Conservation (phyloP, 148 eudicot genomes). For the Vaccinium vitisidaea region DNA sequence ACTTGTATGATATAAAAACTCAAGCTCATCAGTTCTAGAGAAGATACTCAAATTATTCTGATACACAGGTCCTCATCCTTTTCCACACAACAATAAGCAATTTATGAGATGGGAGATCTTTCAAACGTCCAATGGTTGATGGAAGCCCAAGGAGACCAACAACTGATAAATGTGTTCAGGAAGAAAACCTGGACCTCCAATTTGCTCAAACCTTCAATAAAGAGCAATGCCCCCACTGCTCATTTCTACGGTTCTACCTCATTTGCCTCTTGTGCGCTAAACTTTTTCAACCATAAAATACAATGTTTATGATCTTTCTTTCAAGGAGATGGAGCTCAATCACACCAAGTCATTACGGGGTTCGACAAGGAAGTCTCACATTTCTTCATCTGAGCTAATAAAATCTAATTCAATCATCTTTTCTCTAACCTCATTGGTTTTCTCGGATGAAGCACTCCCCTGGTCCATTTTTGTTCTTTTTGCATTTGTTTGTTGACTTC, state of each 20-base stretch:
- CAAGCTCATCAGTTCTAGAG: neutral
- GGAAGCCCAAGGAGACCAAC: neutral
- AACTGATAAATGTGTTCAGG: neutral
- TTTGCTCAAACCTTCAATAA: neutral
- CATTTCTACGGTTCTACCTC: no score
- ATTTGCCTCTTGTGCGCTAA: neutral
- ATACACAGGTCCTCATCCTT: neutral
- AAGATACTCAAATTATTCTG: neutral
- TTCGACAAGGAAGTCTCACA: constrained; percentile 21
- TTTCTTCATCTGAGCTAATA: constrained; percentile 83
- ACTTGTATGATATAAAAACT: neutral
- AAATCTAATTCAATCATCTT: constrained; percentile 83
- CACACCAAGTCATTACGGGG: neutral
- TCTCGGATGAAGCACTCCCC: constrained; percentile 29
- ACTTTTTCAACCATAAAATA: neutral
- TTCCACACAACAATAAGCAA: neutral
- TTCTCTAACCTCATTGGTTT: constrained; percentile 34
- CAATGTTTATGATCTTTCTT: neutral
- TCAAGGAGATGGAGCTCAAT: neutral
- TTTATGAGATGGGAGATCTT: neutral
- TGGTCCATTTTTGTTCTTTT: constrained; percentile 57
- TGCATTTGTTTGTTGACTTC: constrained; percentile 43
- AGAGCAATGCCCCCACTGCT: neutral
- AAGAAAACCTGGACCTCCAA: constrained; percentile 2
- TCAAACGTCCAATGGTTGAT: neutral